These are phyloP conservation scores for Gnomoniopsis smithogilvyi DNA, from an alignment of 2,329 filamentous ascomycete genomes.

Conservation along the genomic window DNA sequence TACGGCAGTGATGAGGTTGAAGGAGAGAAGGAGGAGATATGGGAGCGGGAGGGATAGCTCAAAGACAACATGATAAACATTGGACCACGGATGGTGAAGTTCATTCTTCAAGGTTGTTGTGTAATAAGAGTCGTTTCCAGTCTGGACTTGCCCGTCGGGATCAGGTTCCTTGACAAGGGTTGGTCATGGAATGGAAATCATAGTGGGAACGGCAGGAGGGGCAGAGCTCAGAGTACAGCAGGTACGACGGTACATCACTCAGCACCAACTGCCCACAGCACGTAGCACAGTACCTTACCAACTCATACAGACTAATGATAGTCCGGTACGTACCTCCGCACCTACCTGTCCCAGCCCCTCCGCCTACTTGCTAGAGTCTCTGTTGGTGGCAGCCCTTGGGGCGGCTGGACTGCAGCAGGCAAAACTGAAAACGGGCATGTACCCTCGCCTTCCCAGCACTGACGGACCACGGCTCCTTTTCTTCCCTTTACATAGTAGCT, in stretches of 20 bases:
- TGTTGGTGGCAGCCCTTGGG: background rate
- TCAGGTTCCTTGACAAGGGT: slow-evolving; percentile 8
- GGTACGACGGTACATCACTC: background rate
- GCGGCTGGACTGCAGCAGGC: background rate
- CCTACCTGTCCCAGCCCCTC: too few relatives aligned
- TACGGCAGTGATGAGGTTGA: background rate
- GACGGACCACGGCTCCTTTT: background rate
- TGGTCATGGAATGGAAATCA: slow-evolving; percentile 12
- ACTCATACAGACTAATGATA: background rate
- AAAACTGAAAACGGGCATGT: background rate
- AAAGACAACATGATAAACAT: slow-evolving; percentile 13
- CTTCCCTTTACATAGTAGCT: background rate
- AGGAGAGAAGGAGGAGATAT: background rate
- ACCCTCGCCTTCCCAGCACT: background rate
- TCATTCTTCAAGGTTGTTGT: slow-evolving; percentile 14
- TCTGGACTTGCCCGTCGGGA: slow-evolving; percentile 4
- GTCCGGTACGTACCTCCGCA: too few relatives aligned
- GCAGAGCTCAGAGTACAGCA: background rate
- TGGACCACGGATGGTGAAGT: slow-evolving; percentile 11
- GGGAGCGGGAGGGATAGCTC: background rate
- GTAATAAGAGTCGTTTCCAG: slow-evolving; percentile 9
- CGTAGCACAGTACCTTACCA: background rate
- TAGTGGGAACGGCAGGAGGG: slow-evolving; percentile 11
- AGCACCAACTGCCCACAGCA: background rate
- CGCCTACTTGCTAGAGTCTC: background rate